phyloP scores from a whole-genome alignment of 2,329 filamentous ascomycete species.

The Botrytis elliptica region DNA sequence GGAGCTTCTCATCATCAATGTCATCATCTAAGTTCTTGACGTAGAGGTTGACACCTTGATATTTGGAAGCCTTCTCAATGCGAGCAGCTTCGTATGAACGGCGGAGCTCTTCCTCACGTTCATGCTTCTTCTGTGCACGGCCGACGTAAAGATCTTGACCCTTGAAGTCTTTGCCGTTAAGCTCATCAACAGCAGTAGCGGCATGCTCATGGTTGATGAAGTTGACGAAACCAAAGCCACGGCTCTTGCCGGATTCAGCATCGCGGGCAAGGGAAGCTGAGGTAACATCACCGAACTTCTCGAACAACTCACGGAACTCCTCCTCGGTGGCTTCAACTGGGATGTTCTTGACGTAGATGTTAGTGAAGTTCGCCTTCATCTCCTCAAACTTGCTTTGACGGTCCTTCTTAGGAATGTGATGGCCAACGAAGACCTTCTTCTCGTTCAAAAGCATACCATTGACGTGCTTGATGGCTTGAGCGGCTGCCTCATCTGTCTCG shows the following conservation, averaged over 20 bases:
- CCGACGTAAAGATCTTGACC: constrained; percentile 97
- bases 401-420: constrained; percentile 99
- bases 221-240: constrained; percentile 95
- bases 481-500: constrained; percentile 96
- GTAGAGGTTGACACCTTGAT: constrained; percentile 98
- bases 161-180: constrained; percentile 89
- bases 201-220: constrained; percentile 90
- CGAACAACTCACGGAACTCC: constrained; percentile 90
- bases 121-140: constrained; percentile 99
- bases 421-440: constrained; percentile 99
- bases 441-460: constrained; percentile 99
- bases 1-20: constrained; percentile 95
- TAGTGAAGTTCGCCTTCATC: constrained; percentile 99
- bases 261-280: constrained; percentile 93
- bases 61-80: constrained; percentile 98
- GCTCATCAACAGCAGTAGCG: constrained; percentile 79
- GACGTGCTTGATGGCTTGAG: constrained; percentile 97
- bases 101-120: constrained; percentile 98
- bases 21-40: constrained; percentile 99
- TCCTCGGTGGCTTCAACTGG: constrained; percentile 81
- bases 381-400: constrained; percentile 99
- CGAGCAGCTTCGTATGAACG: constrained; percentile 98
- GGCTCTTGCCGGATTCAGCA: constrained; percentile 79
- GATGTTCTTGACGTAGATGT: constrained; percentile 99
- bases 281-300: constrained; percentile 89